These are phyloP conservation scores for Vanderwaltozyma tropicalis DNA, from an alignment of 805 yeast species.

Conservation along the genomic window DNA sequence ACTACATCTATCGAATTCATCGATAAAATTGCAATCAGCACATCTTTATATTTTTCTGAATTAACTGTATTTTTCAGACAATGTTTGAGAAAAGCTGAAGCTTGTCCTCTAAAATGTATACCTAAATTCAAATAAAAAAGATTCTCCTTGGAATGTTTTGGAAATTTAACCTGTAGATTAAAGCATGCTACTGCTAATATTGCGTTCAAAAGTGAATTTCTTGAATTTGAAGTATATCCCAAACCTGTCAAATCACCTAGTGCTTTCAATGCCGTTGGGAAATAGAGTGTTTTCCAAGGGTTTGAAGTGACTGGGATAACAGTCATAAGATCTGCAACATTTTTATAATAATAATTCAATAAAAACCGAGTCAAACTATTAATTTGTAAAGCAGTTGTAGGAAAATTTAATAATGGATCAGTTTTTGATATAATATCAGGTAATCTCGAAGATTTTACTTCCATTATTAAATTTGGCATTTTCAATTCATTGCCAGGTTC, in stretches of 20 bases:
- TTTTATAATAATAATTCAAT: constrained; percentile 58
- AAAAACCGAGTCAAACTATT: constrained; percentile 65
- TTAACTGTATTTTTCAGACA: constrained; percentile 44
- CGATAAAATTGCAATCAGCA: constrained; percentile 68
- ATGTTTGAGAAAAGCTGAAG: constrained; percentile 52
- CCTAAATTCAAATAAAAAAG: constrained; percentile 64
- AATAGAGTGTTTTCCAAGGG: constrained; percentile 83
- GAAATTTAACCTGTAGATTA: constrained; percentile 63
- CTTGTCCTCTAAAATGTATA: constrained; percentile 63
- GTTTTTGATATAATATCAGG: constrained; percentile 7
- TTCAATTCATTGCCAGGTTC: constrained; percentile 8
- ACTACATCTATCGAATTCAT: constrained; percentile 84
- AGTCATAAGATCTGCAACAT: constrained; percentile 72
- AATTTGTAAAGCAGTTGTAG: constrained; percentile 51
- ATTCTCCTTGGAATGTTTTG: constrained; percentile 57
- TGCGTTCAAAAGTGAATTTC: constrained; percentile 70
- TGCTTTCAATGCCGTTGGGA: constrained; percentile 74
- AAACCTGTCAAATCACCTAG: constrained; percentile 68
- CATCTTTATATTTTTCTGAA: constrained; percentile 69
- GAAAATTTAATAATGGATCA: constrained; percentile 19
- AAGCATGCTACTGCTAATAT: constrained; percentile 74
- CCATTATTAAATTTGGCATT: constrained; percentile 18
- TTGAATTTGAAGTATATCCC: constrained; percentile 65
- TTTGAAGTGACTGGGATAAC: constrained; percentile 62
- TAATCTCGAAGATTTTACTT: constrained; percentile 9